phyloP scores from a whole-genome alignment of 768 basidiomycete species.

The Brasilioporus rufonigricans region DNA sequence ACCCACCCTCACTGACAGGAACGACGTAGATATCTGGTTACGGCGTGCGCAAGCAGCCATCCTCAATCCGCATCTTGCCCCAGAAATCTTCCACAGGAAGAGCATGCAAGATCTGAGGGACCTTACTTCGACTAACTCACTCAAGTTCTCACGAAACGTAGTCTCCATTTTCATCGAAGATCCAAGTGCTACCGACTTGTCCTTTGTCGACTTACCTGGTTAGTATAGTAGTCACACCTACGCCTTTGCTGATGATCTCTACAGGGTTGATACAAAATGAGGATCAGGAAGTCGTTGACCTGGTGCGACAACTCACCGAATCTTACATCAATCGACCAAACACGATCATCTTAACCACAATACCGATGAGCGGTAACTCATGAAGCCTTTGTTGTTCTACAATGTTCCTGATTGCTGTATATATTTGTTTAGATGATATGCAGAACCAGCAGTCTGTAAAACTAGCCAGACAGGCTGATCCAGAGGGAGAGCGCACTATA shows the following conservation, averaged over 20 bases:
- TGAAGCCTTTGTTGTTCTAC: background rate
- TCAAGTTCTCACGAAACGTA: conserved; percentile 49
- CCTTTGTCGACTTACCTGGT: conserved; percentile 58
- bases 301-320: conserved; percentile 49
- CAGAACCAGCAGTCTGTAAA: conserved; percentile 59
- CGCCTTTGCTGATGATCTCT: conserved; percentile 4
- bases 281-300: conserved; percentile 35
- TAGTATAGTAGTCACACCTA: background rate
- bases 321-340: conserved; percentile 47
- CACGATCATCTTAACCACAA: conserved; percentile 61
- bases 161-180: conserved; percentile 48
- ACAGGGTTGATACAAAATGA: conserved; percentile 60
- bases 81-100: conserved; percentile 23
- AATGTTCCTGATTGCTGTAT: background rate
- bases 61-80: conserved; percentile 28
- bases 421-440: conserved; percentile 52
- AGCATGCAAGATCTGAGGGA: conserved; percentile 25
- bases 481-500: conserved; percentile 56
- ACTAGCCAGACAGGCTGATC: conserved; percentile 54
- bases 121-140: conserved; percentile 21
- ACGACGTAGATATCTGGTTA: conserved; percentile 39
- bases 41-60: conserved; percentile 48
- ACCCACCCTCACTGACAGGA: conserved; percentile 26
- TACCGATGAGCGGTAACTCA: conserved; percentile 59
- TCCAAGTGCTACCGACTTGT: conserved; percentile 44